Percentiles rank a stretch among this genome's conserved stretches.
Conservation (phyloP, 768 basidiomycete genomes). For the Leccinum fibrillosum region DNA sequence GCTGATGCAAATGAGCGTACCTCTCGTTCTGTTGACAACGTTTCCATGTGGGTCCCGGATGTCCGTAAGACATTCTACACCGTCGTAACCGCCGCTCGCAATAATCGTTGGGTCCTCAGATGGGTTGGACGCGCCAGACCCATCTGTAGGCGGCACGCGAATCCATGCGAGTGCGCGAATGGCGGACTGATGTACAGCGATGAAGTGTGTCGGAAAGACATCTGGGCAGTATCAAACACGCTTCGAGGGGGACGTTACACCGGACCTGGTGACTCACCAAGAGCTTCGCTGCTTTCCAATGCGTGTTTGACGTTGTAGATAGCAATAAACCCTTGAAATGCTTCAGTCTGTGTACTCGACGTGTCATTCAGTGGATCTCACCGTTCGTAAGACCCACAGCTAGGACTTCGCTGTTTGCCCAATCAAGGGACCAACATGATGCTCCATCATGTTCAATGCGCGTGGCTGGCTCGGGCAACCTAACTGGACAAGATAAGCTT, state of each 20-base stretch:
- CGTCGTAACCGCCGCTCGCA: constrained; percentile 79
- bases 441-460: constrained; percentile 75
- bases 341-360: background rate
- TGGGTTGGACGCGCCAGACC: constrained; percentile 42
- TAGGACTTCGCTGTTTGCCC: constrained; percentile 82
- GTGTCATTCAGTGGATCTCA: constrained; percentile 23
- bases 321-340: constrained; percentile 47
- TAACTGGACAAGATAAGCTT: constrained; percentile 39
- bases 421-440: constrained; percentile 78
- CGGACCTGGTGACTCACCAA: constrained; percentile 26
- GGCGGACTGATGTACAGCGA: constrained; percentile 74
- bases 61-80: constrained; percentile 72
- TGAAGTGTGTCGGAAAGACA: constrained; percentile 67
- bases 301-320: constrained; percentile 52
- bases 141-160: constrained; percentile 54
- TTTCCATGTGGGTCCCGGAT: constrained; percentile 66
- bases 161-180: constrained; percentile 78
- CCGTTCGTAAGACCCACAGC: constrained; percentile 87
- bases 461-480: constrained; percentile 59
- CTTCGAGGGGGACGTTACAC: background rate
- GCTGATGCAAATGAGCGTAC: constrained; percentile 32
- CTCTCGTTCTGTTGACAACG: constrained; percentile 76
- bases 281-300: constrained; percentile 31
- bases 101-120: constrained; percentile 69
- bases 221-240: constrained; percentile 13